Percentiles rank a stretch among this genome's conserved stretches.
Evolutionary conservation across 2,329 filamentous ascomycete species (phyloP).

Genomic region (Magnaporthiopsis rhizophila): DNA sequence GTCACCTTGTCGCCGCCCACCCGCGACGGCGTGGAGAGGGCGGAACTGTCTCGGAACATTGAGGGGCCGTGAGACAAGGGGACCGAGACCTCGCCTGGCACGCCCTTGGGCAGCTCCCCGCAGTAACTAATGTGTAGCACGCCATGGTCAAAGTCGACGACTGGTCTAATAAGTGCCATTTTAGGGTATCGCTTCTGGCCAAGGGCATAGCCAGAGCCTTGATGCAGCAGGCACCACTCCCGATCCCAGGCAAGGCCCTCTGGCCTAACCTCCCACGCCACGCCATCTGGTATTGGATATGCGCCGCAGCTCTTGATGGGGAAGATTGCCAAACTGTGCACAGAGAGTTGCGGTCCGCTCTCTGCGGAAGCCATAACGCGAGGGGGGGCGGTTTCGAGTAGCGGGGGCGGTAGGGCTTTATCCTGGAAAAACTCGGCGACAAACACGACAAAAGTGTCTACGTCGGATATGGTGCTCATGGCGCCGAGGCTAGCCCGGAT

Average conservation of each 20-base stretch:
- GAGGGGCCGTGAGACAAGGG: slow-evolving; percentile 63
- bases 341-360: neutral
- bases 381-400: slow-evolving; percentile 4
- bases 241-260: slow-evolving; percentile 92
- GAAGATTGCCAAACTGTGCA: slow-evolving; percentile 54
- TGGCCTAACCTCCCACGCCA: slow-evolving; percentile 65
- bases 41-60: slow-evolving; percentile 33
- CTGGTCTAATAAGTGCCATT: slow-evolving; percentile 78
- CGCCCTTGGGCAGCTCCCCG: slow-evolving; percentile 20
- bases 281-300: slow-evolving; percentile 56
- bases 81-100: slow-evolving; percentile 34
- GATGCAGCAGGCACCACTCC: slow-evolving; percentile 85
- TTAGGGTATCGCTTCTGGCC: slow-evolving; percentile 82
- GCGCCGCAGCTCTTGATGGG: slow-evolving; percentile 93
- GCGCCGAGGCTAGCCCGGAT: slow-evolving; percentile 81
- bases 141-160: slow-evolving; percentile 61
- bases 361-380: neutral
- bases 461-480: slow-evolving; percentile 74
- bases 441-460: slow-evolving; percentile 64
- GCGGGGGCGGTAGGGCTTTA: neutral
- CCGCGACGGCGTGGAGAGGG: slow-evolving; percentile 36
- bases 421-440: slow-evolving; percentile 58
- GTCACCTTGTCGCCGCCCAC: slow-evolving; percentile 78
- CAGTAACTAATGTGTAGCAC: slow-evolving; percentile 53
- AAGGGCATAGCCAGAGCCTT: slow-evolving; percentile 73